Evolutionary conservation across 2,329 filamentous ascomycete genomes (phyloP), one percentile per base, ranked within the genome.

Genomic region (Aspergillus sojae): DNA sequence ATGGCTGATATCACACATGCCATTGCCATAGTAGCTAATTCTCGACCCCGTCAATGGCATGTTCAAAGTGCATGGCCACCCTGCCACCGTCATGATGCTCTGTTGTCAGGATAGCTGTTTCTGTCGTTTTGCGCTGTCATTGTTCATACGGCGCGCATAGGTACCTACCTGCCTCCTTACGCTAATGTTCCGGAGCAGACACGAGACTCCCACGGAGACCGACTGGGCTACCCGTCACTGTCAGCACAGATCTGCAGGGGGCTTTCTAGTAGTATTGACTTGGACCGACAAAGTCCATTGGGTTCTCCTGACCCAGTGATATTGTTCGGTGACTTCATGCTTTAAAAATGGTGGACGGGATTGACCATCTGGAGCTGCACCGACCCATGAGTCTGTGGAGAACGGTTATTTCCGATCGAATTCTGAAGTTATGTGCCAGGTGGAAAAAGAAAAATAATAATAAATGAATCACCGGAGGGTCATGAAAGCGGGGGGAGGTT

Each of bases 301-400:
- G 52, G 57, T 32, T 52, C 45, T n/a, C 19, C 36, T 62, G 54
- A n/a, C 36, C 64, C 59, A 61, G 58, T 66, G 57, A 45, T 53
- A 53, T 59, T 54, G 55, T 62, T 54, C 58, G 36, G 66, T 69
- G 66, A 70, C 68, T 67, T 68, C 68, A 68, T 68, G 58, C 57
- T 61, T 58, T 55, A 16, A 48, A 6, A 57, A 48, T 43, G 56
- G 58, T 61, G 60, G 60, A 32, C 58, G 48, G n/a, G 53, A 28
- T 63, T 57, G 62, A 50, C 62, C 57, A 56, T 65, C 62, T 45
- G 60, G 64, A 57, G 61, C 60, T 57, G 56, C 60, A 36, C 61
- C 45, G 62, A 48, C 57, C 65, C 54, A 65, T 58, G 41, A 65
- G 63, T 53, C 53, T 59, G 60, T 62, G 57, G 65, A 57, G 62